These are phyloP conservation scores for Pseudogymnoascus sp. DNA, from an alignment of 2,329 filamentous ascomycete genomes.

Conservation along the genomic window DNA sequence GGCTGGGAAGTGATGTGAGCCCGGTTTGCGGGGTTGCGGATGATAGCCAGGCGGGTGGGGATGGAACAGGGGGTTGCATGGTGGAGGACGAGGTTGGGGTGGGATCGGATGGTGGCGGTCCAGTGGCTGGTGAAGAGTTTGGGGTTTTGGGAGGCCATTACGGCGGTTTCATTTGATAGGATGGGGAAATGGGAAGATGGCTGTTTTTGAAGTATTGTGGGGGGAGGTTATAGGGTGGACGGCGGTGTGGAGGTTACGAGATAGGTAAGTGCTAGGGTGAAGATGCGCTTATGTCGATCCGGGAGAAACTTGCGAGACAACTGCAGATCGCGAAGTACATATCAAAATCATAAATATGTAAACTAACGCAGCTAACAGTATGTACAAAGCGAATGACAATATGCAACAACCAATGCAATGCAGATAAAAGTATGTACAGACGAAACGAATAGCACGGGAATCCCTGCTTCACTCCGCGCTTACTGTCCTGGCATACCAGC, in stretches of 20 bases:
- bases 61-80: constrained; percentile 45
- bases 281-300: not conserved
- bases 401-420: not conserved
- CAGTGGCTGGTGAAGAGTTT: constrained; percentile 35
- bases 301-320: not conserved
- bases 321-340: not conserved
- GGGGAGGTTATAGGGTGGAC: not conserved
- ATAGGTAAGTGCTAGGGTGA: not conserved
- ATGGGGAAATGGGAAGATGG: constrained; percentile 32
- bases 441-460: not conserved
- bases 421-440: not conserved
- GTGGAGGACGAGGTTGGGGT: constrained; percentile 42
- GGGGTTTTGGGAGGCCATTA: not conserved
- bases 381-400: constrained; percentile 35
- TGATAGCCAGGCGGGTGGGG: constrained; percentile 37
- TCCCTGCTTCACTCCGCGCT: constrained; percentile 1
- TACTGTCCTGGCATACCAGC: constrained; percentile 26
- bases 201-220: constrained; percentile 34
- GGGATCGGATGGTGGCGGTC: constrained; percentile 43
- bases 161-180: not conserved
- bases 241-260: not conserved
- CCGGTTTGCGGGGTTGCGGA: constrained; percentile 12
- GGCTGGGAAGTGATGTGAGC: not conserved
- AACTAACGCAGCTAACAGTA: constrained; percentile 37
- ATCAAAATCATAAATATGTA: not conserved